phyloP scores from a whole-genome alignment of 495 filamentous ascomycete genomes.

The Penicillium cosmopolitanum region DNA sequence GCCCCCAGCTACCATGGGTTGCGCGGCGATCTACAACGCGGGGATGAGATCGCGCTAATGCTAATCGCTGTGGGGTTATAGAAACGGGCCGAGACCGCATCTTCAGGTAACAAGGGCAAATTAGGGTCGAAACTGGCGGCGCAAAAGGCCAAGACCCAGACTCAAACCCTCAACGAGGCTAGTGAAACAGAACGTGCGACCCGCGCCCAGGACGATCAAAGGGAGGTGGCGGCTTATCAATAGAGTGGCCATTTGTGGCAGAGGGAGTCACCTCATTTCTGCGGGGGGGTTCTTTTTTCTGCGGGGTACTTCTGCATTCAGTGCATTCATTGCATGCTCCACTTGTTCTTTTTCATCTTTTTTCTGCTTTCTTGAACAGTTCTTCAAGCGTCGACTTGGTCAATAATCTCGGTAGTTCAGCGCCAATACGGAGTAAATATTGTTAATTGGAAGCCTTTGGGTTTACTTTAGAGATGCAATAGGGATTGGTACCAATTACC shows the following conservation, averaged over 20 bases:
- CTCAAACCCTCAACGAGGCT: constrained; percentile 59
- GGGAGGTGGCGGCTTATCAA: constrained; percentile 1
- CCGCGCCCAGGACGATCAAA: constrained; percentile 57
- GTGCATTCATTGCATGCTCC: neutral
- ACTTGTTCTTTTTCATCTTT: neutral
- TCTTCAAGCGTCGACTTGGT: constrained; percentile 8
- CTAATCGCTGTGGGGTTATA: constrained; percentile 17
- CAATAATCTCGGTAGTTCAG: constrained; percentile 2
- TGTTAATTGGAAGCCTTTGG: neutral
- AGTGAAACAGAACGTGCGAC: constrained; percentile 59
- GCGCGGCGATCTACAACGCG: neutral
- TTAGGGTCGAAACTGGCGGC: constrained; percentile 63
- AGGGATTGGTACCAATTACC: neutral
- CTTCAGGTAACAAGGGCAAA: constrained; percentile 50
- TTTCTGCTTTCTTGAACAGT: neutral
- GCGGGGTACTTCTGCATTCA: neutral
- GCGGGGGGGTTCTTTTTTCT: neutral
- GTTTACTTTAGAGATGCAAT: neutral
- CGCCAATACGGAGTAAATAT: neutral
- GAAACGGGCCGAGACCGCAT: constrained; percentile 44
- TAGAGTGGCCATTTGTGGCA: neutral
- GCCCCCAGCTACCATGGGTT: neutral
- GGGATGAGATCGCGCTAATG: neutral
- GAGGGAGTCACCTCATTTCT: too few species aligned
- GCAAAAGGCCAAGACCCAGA: constrained; percentile 67